Evolutionary conservation across 495 filamentous ascomycete species (phyloP).

Genomic region (Neurospora discreta): DNA sequence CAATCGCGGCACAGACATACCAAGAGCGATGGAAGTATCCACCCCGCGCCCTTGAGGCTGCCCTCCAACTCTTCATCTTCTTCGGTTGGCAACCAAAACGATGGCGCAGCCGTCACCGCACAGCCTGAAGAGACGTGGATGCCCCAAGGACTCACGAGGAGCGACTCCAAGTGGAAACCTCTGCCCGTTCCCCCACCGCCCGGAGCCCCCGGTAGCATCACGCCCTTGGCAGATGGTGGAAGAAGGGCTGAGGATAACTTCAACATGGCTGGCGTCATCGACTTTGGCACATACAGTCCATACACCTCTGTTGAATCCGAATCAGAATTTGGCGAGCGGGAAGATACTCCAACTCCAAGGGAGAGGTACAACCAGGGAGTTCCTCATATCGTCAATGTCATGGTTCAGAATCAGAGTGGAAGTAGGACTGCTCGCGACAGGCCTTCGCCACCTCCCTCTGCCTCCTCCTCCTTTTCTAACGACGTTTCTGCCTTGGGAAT

Average conservation of each 20-base stretch:
- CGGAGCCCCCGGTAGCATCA: background rate
- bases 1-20: background rate
- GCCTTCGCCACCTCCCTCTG: background rate
- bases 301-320: background rate
- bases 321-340: background rate
- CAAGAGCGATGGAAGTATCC: constrained; percentile 2
- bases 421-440: background rate
- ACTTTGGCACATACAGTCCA: background rate
- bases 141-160: background rate
- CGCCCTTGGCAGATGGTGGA: background rate
- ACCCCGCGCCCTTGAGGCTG: constrained; percentile 12
- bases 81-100: background rate
- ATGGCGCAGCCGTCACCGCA: background rate
- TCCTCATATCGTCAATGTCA: background rate
- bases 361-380: background rate
- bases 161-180: constrained; percentile 15
- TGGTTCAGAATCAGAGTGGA: background rate
- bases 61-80: constrained; percentile 1
- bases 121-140: background rate
- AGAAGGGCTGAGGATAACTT: background rate
- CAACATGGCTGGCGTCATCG: background rate
- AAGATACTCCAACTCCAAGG: background rate
- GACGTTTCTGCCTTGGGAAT: background rate
- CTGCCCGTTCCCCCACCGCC: constrained; percentile 9
- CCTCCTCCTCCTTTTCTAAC: background rate